Percentiles rank a stretch among this genome's conserved stretches.
Evolutionary conservation across 2,329 filamentous ascomycete genomes (phyloP).

Genomic region (Penicillium verrucosum): DNA sequence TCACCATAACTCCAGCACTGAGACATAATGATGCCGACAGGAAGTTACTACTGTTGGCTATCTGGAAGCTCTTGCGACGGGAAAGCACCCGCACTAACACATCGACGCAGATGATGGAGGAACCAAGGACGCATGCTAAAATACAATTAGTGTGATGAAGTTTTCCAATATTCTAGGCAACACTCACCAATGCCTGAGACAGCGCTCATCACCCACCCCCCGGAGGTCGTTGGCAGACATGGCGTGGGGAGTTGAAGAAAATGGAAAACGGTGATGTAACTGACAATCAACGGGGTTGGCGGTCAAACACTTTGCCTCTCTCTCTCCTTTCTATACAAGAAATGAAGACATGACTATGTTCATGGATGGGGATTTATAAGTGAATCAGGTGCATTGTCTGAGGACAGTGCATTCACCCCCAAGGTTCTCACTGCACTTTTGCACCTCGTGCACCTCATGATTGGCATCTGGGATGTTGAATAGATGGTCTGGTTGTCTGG

Average conservation of each 20-base stretch:
- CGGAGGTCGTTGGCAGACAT: slow-evolving; percentile 73
- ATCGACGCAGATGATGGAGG: slow-evolving; percentile 84
- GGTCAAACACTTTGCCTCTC: slow-evolving; percentile 17
- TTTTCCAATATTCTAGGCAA: neutral
- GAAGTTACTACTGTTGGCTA: slow-evolving; percentile 85
- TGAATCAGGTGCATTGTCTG: neutral
- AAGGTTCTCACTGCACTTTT: slow-evolving; percentile 13
- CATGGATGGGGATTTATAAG: neutral
- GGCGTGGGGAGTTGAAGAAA: slow-evolving; percentile 16
- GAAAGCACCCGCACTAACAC: slow-evolving; percentile 69
- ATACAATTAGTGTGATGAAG: slow-evolving; percentile 1
- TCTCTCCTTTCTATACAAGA: neutral
- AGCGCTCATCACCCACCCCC: slow-evolving; percentile 88
- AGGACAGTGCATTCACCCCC: slow-evolving; percentile 9
- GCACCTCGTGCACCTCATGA: neutral
- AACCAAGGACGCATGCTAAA: slow-evolving; percentile 62
- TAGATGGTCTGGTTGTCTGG: neutral
- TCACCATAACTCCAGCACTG: slow-evolving; percentile 94
- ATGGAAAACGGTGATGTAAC: slow-evolving; percentile 25
- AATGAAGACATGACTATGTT: neutral
- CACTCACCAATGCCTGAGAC: slow-evolving; percentile 71
- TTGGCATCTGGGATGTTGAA: neutral
- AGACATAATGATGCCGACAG: slow-evolving; percentile 83
- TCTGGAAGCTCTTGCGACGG: slow-evolving; percentile 72
- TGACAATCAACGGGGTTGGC: slow-evolving; percentile 8